These are phyloP conservation scores for Pezicula neosporulosa DNA, from an alignment of 2,329 filamentous ascomycete genomes.

Conservation along the genomic window DNA sequence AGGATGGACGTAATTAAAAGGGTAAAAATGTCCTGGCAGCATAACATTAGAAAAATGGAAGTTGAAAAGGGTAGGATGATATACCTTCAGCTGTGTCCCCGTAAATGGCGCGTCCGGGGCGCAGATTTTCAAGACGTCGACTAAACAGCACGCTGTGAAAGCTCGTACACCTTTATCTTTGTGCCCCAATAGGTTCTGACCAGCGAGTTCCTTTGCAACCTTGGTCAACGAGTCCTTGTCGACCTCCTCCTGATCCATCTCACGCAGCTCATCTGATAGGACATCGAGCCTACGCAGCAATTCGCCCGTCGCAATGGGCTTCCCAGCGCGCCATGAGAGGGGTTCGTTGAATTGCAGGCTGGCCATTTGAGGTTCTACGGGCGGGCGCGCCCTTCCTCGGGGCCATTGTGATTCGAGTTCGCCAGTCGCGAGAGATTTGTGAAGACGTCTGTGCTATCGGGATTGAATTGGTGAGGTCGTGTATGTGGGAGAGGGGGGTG, in stretches of 20 bases:
- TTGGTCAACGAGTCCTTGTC: conserved; percentile 79
- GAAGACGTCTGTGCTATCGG: background rate
- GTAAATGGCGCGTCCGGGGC: conserved; percentile 95
- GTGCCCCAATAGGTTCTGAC: conserved; percentile 78
- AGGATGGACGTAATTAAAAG: conserved; percentile 82
- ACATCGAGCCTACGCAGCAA: conserved; percentile 77
- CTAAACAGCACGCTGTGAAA: conserved; percentile 82
- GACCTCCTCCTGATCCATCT: conserved; percentile 82
- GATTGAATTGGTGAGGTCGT: background rate
- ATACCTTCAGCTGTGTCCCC: conserved; percentile 81
- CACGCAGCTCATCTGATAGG: conserved; percentile 77
- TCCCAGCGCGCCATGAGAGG: conserved; percentile 88
- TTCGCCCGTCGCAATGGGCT: conserved; percentile 79
- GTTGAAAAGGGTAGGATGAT: conserved; percentile 15
- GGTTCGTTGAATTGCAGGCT: conserved; percentile 77
- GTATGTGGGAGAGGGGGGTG: background rate
- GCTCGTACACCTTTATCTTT: conserved; percentile 93
- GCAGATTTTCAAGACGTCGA: conserved; percentile 89
- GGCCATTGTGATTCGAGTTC: conserved; percentile 23
- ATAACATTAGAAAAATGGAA: conserved; percentile 12
- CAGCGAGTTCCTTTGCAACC: conserved; percentile 81
- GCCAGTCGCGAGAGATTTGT: conserved; percentile 14
- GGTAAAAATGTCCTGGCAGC: conserved; percentile 81
- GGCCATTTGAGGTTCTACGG: conserved; percentile 29
- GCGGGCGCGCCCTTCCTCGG: conserved; percentile 24